These are phyloP conservation scores for Solanum tacnaense DNA, from an alignment of 257 asterid species.

Conservation along the genomic window DNA sequence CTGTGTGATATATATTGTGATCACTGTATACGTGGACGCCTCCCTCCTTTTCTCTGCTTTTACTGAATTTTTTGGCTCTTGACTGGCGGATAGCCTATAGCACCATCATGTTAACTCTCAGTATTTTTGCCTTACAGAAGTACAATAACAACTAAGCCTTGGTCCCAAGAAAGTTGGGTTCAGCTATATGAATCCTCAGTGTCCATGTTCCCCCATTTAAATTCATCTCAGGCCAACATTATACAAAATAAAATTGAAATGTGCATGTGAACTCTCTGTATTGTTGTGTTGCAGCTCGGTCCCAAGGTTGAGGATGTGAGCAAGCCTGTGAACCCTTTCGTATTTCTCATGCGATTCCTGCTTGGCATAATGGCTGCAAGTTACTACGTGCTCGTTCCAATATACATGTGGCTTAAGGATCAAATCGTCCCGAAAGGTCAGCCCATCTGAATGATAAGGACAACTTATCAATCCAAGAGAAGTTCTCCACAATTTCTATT, in stretches of 20 bases:
- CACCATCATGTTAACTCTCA: accelerated
- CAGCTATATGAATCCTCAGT: not conserved
- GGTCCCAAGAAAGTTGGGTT: not conserved
- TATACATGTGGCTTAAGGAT: constrained; percentile 40
- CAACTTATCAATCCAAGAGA: not conserved
- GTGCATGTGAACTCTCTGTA: not conserved
- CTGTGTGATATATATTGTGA: not conserved
- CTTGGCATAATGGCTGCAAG: constrained; percentile 26
- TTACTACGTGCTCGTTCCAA: constrained; percentile 26
- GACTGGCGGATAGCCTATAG: not conserved
- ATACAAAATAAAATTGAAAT: too few species aligned
- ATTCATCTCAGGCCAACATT: not conserved
- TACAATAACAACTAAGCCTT: not conserved
- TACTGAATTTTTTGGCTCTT: not conserved
- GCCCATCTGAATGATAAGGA: constrained; percentile 16
- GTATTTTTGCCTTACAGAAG: not conserved
- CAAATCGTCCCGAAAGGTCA: constrained; percentile 25
- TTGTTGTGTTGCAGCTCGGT: constrained; percentile 22
- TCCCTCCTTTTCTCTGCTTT: not conserved
- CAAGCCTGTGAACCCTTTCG: constrained; percentile 24
- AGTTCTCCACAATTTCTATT: not conserved
- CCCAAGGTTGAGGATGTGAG: constrained; percentile 31
- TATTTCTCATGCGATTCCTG: constrained; percentile 17
- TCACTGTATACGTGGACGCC: not conserved
- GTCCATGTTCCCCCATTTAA: not conserved